Base-by-base conservation (phyloP, 2,329 filamentous ascomycete species). In the Trichoderma arundinaceum region DNA sequence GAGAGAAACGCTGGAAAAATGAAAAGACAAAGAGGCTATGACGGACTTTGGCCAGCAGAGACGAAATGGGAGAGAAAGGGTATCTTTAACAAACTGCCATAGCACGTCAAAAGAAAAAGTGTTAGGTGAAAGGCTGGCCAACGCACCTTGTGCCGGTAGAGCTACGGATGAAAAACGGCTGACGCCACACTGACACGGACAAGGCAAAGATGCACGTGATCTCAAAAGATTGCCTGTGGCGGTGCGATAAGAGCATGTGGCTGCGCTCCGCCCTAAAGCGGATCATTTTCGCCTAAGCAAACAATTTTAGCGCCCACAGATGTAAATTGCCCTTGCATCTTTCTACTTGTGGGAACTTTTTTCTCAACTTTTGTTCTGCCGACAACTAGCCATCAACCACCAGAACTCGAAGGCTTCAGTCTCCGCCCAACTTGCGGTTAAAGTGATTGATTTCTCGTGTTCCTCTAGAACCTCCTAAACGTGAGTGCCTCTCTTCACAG, bases 391-490 rank as follows among this genome's bases (percentile, higher is more conserved):
- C 57, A 66, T 64, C 65, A 67, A 68, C 74, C 76, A 77, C 87
- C 70, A 69, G 91, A 90, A 96, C 92, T 92, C 87, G 92, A 95
- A 92, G 93, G 90, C 87, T 77, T 96, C 94, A 97, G 94, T 98
- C 94, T 97, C 94, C 94, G 94, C 91, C 87, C 89, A 91, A 89
- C 81, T 82, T 81, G 92, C 93, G 94, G 94, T 97, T 97, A 96
- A 98, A 96, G 90, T 89, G 94, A 98, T 98, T 98, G 94, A 93
- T 84, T 85, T 90, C 91, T 94, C 91, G 86, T 90, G 91, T 94
- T 93, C 88, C 81, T 74, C 71, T 71, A 72, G 71, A 73, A 67
- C 52, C 46, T 58, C 51, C 44, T 59, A 53, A 60, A 44, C 32
- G 66, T 67, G 54, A 66, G 65, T 52, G 49, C 8, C 6, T 41